phyloP scores from a whole-genome alignment of 2,329 filamentous ascomycete species.

The Apiospora hydei region DNA sequence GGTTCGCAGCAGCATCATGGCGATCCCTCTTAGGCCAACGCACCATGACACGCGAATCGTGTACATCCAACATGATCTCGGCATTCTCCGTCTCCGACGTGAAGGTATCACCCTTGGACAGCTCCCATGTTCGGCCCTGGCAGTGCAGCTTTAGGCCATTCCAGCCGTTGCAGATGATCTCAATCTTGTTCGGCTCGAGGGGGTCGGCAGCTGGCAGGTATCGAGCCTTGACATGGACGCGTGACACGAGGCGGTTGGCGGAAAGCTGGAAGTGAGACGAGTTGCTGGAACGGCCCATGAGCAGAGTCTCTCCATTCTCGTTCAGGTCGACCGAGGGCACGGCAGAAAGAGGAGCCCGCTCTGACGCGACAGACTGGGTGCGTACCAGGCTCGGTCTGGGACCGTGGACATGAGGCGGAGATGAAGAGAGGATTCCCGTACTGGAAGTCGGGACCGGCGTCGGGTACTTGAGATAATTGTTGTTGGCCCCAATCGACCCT shows the following conservation, averaged over 20 bases:
- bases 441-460: conserved; percentile 94
- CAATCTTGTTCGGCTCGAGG: conserved; percentile 78
- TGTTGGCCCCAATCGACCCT: conserved; percentile 47
- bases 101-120: conserved; percentile 89
- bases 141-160: conserved; percentile 95
- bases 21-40: conserved; percentile 77
- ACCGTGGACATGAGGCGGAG: conserved; percentile 67
- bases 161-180: conserved; percentile 93
- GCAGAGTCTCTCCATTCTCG: conserved; percentile 79
- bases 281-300: conserved; percentile 93
- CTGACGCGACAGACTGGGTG: conserved; percentile 70
- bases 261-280: conserved; percentile 96
- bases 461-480: conserved; percentile 76
- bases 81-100: conserved; percentile 85
- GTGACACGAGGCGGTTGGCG: conserved; percentile 89
- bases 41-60: conserved; percentile 88
- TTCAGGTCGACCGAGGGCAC: conserved; percentile 85
- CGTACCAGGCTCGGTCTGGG: conserved; percentile 62
- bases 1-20: conserved; percentile 55
- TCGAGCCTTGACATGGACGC: conserved; percentile 88
- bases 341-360: conserved; percentile 82
- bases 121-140: conserved; percentile 83
- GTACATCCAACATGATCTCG: conserved; percentile 95
- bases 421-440: conserved; percentile 88
- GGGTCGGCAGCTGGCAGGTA: conserved; percentile 76